A percentile compares a stretch with the other conserved stretches of the same genome.
phyloP scores from a whole-genome alignment of 169 alveolate species.

The Cryptosporidium sp. region DNA sequence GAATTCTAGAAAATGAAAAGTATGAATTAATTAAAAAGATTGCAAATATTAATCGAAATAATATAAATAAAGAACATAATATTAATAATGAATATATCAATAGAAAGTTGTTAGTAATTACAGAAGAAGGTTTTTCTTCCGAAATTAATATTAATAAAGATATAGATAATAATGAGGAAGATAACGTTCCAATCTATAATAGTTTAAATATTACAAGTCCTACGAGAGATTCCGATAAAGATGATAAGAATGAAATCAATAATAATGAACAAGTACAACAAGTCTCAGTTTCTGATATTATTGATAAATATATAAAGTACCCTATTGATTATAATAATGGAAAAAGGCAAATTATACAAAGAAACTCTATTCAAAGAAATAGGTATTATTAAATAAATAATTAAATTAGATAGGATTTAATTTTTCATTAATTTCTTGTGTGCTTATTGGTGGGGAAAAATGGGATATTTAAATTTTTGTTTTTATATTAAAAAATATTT shows the following conservation, averaged over 20 bases:
- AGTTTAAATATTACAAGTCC: background rate
- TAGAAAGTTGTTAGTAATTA: background rate
- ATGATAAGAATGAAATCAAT: background rate
- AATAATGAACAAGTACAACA: background rate
- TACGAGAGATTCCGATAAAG: background rate
- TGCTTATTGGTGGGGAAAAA: background rate
- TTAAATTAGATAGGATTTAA: background rate
- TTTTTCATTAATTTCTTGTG: background rate
- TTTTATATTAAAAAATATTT: background rate
- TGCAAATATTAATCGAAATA: slow-evolving; percentile 35
- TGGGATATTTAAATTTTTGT: background rate
- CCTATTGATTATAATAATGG: slow-evolving; percentile 21
- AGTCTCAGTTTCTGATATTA: slow-evolving; percentile 28
- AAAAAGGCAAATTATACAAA: slow-evolving; percentile 47
- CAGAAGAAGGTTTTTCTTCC: background rate
- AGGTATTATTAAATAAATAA: slow-evolving; percentile 7
- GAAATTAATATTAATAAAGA: background rate
- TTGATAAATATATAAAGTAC: slow-evolving; percentile 49
- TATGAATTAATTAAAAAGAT: slow-evolving; percentile 24
- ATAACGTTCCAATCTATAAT: background rate
- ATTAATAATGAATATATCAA: background rate
- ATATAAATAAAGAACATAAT: background rate
- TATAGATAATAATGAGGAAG: background rate
- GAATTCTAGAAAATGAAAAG: slow-evolving; percentile 16
- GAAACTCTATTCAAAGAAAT: slow-evolving; percentile 59